Base-by-base conservation (phyloP, 129 eudicot species). In the Deinandra increscens region DNA sequence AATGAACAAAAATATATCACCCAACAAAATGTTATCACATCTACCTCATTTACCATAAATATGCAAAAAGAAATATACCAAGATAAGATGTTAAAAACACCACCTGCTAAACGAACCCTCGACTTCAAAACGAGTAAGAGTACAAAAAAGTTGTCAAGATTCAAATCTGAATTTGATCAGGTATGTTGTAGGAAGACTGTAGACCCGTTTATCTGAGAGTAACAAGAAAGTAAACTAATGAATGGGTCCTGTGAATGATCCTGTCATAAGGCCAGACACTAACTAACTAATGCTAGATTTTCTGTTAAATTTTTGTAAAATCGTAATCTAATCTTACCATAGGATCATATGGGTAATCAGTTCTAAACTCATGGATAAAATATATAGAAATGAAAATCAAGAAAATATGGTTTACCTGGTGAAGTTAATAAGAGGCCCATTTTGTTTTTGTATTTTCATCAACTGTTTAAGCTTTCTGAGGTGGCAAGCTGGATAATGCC, bases 401-500 rank as follows among this genome's bases (percentile, higher is more conserved):
- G 12, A 49, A 49, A 15, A 49, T 49, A 49, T 49, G 56, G 26
- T 18, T 49, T 17, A 49, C 56, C 56, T 56, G 18, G n/a, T 56
- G 37, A 56, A 56, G 29, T 11, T 56, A 56, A 26, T 56, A 56
- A 12, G 63, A 31, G 4, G 63, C 63, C 39, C 39, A 56, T 23
- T 56, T 56, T 18, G 4, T 56, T 29, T 56, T 56, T 12, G 63
- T 56, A 56, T 56, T 56, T 56, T 23, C 63, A 56, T 56, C 39
- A 56, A 56, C 63, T 13, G 63, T 56, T 26, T 71, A 71, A 65
- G 71, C 59, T 66, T 54, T 67, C 61, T 67, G 13, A 49, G 85
- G 87, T 42, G 81, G 85, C 69, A 87, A 76, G 45, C 55, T 56
- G 20, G 87, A 61, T 58, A 73, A 62, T 14, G 56, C 89, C 93